Evolutionary conservation across 139 green algal genomes (phyloP).

Genomic region (Deuterostichococcus epilithicus): DNA sequence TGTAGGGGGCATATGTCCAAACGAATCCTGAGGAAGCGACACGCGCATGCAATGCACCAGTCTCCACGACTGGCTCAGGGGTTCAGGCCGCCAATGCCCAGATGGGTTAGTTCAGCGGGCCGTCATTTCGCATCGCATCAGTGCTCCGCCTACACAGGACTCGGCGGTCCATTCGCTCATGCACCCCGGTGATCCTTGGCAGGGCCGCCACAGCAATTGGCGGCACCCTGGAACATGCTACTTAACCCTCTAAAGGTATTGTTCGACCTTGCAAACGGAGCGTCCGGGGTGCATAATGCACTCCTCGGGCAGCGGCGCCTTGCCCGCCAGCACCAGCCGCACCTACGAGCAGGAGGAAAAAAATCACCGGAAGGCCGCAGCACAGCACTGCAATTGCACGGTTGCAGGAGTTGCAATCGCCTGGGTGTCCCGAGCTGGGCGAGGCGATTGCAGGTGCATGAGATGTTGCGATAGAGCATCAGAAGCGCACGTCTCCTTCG

Average conservation of each 20-base stretch:
- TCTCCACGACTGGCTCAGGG: background rate
- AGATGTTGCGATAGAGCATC: background rate
- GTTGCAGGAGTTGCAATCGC: too few relatives aligned
- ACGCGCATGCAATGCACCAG: too few relatives aligned
- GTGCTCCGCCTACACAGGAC: too few relatives aligned
- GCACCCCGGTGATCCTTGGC: too few relatives aligned
- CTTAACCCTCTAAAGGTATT: background rate
- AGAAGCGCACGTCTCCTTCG: slow-evolving; percentile 62
- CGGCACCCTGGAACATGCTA: background rate
- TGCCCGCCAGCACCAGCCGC: slow-evolving; percentile 57
- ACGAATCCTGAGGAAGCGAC: too few relatives aligned
- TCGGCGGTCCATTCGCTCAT: too few relatives aligned
- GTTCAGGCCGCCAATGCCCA: background rate
- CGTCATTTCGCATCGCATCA: background rate
- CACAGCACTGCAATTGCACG: too few relatives aligned
- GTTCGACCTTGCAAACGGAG: slow-evolving; percentile 75
- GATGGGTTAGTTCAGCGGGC: background rate
- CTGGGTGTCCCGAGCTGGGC: too few relatives aligned
- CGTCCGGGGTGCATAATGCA: slow-evolving; percentile 71
- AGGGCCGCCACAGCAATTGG: too few relatives aligned
- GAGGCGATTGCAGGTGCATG: too few relatives aligned
- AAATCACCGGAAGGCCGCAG: background rate
- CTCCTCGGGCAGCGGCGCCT: slow-evolving; percentile 44
- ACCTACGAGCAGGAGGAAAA: background rate
- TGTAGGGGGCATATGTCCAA: too few relatives aligned